A percentile compares a stretch with the other conserved stretches of the same genome.
These are phyloP conservation scores for Jacaranda copaia DNA, from an alignment of 257 asterid species.

Conservation along the genomic window DNA sequence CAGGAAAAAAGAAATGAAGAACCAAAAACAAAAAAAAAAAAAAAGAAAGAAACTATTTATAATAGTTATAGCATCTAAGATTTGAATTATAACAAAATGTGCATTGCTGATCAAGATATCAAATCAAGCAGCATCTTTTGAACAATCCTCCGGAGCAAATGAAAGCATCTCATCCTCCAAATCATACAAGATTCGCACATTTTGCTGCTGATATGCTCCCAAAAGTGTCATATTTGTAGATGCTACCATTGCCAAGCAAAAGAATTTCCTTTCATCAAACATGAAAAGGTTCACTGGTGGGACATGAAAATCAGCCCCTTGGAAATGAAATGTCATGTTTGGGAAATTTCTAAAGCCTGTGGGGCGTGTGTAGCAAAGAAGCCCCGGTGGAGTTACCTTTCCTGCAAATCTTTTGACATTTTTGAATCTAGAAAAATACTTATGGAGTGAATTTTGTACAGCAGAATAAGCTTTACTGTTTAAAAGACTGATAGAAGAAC, in stretches of 20 bases:
- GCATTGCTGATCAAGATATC: constrained; percentile 3
- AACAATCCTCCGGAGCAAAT: constrained; percentile 45
- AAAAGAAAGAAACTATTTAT: too few relatives aligned
- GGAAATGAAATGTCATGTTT: constrained; percentile 39
- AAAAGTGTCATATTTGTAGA: constrained; percentile 2
- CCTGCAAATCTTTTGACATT: neutral
- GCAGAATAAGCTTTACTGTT: constrained; percentile 1
- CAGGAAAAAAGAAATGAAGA: neutral
- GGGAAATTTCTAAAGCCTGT: constrained; percentile 1
- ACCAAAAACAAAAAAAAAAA: too few relatives aligned
- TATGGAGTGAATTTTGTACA: neutral
- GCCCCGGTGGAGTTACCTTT: neutral
- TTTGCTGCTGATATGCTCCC: constrained; percentile 49
- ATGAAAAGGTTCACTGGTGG: constrained; percentile 30
- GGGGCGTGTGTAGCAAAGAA: constrained; percentile 28
- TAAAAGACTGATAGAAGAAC: constrained; percentile 31
- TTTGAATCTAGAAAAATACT: constrained; percentile 27
- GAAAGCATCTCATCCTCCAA: constrained; percentile 37
- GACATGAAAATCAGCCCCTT: constrained; percentile 38
- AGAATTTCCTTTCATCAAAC: neutral
- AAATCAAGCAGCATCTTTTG: constrained; percentile 19
- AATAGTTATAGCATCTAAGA: too few relatives aligned
- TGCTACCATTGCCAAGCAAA: constrained; percentile 34
- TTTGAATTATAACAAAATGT: too few relatives aligned
- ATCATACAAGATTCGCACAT: constrained; percentile 42